Evolutionary conservation across 129 eudicot genomes (phyloP).

Genomic region (Glebionis coronaria): DNA sequence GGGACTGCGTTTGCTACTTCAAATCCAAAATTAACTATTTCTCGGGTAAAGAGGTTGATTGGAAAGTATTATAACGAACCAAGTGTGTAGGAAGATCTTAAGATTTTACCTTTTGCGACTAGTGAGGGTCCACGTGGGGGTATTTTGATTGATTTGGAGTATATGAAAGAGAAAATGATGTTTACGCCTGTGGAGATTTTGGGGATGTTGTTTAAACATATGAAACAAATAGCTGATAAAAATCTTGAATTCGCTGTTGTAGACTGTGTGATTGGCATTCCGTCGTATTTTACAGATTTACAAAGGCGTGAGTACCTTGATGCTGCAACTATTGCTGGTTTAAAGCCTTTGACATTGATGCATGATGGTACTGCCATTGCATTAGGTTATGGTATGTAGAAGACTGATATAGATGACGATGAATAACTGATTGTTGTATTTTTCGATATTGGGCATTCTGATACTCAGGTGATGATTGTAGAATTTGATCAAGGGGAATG

Average conservation of each 20-base stretch:
- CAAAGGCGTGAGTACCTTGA: constrained; percentile 74
- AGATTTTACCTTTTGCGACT: constrained; percentile 60
- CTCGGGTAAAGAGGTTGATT: constrained; percentile 81
- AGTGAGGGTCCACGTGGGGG: constrained; percentile 72
- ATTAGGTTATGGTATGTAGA: constrained; percentile 84
- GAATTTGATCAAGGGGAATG: constrained; percentile 60
- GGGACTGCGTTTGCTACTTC: constrained; percentile 77
- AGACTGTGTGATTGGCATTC: constrained; percentile 84
- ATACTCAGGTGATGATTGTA: constrained; percentile 76
- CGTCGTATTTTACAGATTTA: constrained; percentile 70
- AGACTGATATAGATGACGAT: constrained; percentile 42
- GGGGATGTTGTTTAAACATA: constrained; percentile 77
- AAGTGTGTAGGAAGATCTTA: constrained; percentile 60
- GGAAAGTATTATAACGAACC: constrained; percentile 53
- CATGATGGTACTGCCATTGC: constrained; percentile 89
- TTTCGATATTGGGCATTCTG: constrained; percentile 82
- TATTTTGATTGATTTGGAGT: constrained; percentile 63
- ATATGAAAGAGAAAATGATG: constrained; percentile 42
- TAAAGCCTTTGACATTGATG: constrained; percentile 64
- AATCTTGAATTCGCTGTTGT: constrained; percentile 40
- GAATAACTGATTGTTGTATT: constrained; percentile 54
- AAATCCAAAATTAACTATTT: constrained; percentile 71
- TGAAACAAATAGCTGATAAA: constrained; percentile 64
- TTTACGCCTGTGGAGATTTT: constrained; percentile 76
- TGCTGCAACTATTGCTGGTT: constrained; percentile 74